Evolutionary conservation across 2,329 filamentous ascomycete genomes (phyloP), one percentile per base, ranked within the genome.

Genomic region (Colletotrichum musae): DNA sequence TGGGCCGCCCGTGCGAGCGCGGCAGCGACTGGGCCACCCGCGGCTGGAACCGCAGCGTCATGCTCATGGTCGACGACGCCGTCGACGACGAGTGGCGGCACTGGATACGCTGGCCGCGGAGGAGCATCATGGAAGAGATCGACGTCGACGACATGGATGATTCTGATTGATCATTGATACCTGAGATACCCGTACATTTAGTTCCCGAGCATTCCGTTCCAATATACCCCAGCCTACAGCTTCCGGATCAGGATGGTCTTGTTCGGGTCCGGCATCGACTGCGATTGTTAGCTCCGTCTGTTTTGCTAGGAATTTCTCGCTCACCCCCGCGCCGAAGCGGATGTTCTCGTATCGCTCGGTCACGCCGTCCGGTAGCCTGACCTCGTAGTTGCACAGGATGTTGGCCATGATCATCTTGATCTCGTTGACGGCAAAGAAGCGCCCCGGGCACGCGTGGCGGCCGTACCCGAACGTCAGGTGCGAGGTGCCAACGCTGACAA

Each of bases 401-500:
- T 65, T 67, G 12, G 63, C 72, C 58, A 73, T 58, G 6, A 73
- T 64, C 56, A 74, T 62, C 61, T 73, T 74, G 47, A 73, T 72
- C 50, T 73, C 72, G n/a, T 65, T 64, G 18, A 70, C 71, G 5
- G 72, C 72, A 18, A 73, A 72, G 43, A 64, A 62, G 5, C 72
- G 39, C 0, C 72, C 72, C 0, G 72, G 63, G 39, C 72, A 73
- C 3, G 70, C 72, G 45, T 73, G 72, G 51, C 58, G 70, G 18
- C 72, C 72, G 32, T 72, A 73, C 10, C 72, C 72, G 12, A 72
- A 73, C 2, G 66, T 61, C 13, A 71, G 47, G 26, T 71, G 59
- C 26, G 58, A 65, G 15, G 64, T 57, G 39, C 77, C 75, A 61
- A 81, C 79, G 72, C 78, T 81, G 28, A 80, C 81, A 66, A 84